Conservation (phyloP, 768 basidiomycete species). For the Phylloporus arenicola region DNA sequence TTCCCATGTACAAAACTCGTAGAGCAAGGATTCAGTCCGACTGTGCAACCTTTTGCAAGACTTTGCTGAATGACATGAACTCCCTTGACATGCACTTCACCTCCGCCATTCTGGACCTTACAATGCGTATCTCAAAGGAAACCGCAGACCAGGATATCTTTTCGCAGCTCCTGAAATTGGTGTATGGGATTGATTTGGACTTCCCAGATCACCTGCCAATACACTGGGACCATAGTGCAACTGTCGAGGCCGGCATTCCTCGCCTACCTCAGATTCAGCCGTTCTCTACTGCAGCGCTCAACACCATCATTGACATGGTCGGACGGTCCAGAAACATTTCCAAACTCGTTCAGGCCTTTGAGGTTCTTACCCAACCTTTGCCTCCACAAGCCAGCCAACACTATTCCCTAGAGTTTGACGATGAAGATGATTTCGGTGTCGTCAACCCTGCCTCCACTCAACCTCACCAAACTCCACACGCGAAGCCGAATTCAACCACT, state of each 20-base stretch:
- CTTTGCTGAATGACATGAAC: slow-evolving; percentile 57
- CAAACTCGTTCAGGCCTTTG: slow-evolving; percentile 69
- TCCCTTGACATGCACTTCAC: slow-evolving; percentile 43
- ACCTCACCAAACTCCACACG: slow-evolving; percentile 37
- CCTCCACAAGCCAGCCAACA: slow-evolving; percentile 43
- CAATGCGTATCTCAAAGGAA: slow-evolving; percentile 63
- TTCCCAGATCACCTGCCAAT: slow-evolving; percentile 63
- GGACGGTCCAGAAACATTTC: slow-evolving; percentile 57
- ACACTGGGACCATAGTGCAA: slow-evolving; percentile 10
- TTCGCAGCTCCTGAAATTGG: slow-evolving; percentile 54
- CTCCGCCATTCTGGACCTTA: slow-evolving; percentile 59
- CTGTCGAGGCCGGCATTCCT: slow-evolving; percentile 10
- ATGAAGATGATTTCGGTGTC: slow-evolving; percentile 53
- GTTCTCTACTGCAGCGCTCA: slow-evolving; percentile 62
- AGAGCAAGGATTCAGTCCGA: slow-evolving; percentile 36
- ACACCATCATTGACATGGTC: slow-evolving; percentile 67
- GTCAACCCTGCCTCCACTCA: slow-evolving; percentile 34
- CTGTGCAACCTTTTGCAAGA: slow-evolving; percentile 43
- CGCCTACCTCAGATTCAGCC: slow-evolving; percentile 32
- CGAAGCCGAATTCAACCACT: slow-evolving; percentile 61
- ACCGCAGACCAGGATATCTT: slow-evolving; percentile 51
- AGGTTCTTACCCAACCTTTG: slow-evolving; percentile 70
- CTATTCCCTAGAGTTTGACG: slow-evolving; percentile 54
- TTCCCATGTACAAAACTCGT: slow-evolving; percentile 44
- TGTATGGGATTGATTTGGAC: slow-evolving; percentile 72